Conservation (phyloP, 164 flowering plant species). For the Cinnamomum chago region DNA sequence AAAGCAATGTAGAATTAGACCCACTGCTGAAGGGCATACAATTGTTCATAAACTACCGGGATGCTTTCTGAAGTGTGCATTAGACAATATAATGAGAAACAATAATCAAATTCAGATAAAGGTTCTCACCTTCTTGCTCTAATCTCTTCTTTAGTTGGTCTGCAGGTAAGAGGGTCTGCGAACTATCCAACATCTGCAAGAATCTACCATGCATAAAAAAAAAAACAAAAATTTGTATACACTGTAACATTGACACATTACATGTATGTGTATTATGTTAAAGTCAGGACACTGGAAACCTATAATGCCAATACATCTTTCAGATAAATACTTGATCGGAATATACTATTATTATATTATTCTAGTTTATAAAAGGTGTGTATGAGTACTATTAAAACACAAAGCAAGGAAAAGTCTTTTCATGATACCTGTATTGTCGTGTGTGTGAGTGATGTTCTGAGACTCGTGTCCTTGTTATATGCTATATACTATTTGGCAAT, state of each 20-base stretch:
- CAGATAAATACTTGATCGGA: no score
- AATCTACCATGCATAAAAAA: constrained; percentile 4
- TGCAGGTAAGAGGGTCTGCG: constrained; percentile 71
- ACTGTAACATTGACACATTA: background rate
- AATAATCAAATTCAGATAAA: background rate
- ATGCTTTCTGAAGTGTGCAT: background rate
- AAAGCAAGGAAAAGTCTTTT: no score
- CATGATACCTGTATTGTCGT: no score
- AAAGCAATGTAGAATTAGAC: background rate
- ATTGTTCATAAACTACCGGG: background rate
- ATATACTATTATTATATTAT: no score
- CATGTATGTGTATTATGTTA: no score
- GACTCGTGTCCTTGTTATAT: no score
- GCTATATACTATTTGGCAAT: no score
- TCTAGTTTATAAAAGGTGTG: no score
- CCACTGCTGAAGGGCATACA: background rate
- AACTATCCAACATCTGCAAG: constrained; percentile 77
- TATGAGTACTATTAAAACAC: no score
- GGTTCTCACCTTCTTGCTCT: constrained; percentile 66
- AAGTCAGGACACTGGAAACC: no score
- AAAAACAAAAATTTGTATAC: background rate
- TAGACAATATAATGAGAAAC: background rate
- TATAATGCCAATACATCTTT: no score
- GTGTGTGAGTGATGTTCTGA: no score
- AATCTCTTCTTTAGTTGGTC: constrained; percentile 73